A percentile compares a stretch with the other conserved stretches of the same genome.
Conservation (phyloP, 495 filamentous ascomycete species). For the Lepraria neglecta region DNA sequence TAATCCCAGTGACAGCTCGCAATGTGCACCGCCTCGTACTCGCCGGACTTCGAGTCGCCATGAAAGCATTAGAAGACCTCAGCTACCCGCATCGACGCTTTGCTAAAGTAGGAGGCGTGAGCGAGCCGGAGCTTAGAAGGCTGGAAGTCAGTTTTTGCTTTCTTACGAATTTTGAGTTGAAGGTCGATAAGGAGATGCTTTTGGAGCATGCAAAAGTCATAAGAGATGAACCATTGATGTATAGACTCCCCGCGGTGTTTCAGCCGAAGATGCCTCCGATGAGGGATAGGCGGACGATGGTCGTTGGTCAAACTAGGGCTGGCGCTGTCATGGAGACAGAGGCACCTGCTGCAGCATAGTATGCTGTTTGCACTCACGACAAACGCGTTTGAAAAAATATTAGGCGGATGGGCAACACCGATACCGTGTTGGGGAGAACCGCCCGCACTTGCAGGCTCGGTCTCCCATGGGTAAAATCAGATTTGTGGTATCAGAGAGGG, state of each 20-base stretch:
- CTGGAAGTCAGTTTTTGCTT: constrained; percentile 92
- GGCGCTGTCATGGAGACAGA: background rate
- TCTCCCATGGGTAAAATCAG: too few species aligned
- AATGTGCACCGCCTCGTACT: constrained; percentile 86
- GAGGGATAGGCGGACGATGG: constrained; percentile 15
- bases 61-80: constrained; percentile 88
- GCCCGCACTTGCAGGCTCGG: too few species aligned
- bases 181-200: constrained; percentile 59
- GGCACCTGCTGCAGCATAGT: constrained; percentile 14
- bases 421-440: too few species aligned
- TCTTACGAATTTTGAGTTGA: constrained; percentile 71
- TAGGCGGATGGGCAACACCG: too few species aligned
- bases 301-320: constrained; percentile 10
- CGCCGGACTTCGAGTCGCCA: constrained; percentile 76
- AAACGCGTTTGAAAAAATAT: too few species aligned
- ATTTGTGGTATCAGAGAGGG: too few species aligned
- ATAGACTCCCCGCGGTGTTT: constrained; percentile 15
- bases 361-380: background rate
- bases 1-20: constrained; percentile 65
- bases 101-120: constrained; percentile 85
- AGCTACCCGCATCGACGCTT: constrained; percentile 78
- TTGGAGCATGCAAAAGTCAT: constrained; percentile 36
- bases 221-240: constrained; percentile 11
- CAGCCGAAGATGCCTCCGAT: constrained; percentile 21
- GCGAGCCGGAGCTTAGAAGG: constrained; percentile 65